Conservation (phyloP, 129 eudicot genomes). For the Artemisia tridentata region DNA sequence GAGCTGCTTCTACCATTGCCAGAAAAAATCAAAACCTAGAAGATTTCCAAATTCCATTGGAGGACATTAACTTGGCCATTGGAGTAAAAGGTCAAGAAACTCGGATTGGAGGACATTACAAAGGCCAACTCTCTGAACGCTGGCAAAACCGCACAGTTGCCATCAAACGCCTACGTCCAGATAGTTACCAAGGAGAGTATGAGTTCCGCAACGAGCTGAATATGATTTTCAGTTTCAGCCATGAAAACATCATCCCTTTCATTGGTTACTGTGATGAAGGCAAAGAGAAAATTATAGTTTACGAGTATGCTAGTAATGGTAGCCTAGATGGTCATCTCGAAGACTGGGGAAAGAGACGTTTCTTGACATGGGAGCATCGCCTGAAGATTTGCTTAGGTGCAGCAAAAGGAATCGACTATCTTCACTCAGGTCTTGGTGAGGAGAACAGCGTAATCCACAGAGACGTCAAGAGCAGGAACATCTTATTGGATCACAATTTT, state of each 20-base stretch:
- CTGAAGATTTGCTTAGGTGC: too few relatives aligned
- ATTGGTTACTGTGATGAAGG: background rate
- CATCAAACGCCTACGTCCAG: background rate
- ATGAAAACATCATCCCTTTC: background rate
- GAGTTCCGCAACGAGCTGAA: background rate
- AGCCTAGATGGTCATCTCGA: background rate
- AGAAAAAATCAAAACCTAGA: background rate
- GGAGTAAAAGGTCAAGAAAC: background rate
- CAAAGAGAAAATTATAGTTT: background rate
- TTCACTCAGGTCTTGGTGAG: too few relatives aligned
- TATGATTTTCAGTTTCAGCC: background rate
- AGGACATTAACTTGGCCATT: background rate
- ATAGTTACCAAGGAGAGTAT: background rate
- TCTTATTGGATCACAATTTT: too few relatives aligned
- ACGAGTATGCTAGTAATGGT: background rate
- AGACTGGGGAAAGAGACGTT: too few relatives aligned
- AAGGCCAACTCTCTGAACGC: background rate
- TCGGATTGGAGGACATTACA: background rate
- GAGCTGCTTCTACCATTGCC: background rate
- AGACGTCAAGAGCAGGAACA: too few relatives aligned
- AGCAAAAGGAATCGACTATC: too few relatives aligned
- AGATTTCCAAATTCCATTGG: background rate
- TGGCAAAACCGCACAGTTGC: background rate
- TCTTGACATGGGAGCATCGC: too few relatives aligned
- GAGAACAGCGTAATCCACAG: too few relatives aligned